Base-by-base conservation (phyloP, 352 stramenopile species). In the Pythium periplocum region DNA sequence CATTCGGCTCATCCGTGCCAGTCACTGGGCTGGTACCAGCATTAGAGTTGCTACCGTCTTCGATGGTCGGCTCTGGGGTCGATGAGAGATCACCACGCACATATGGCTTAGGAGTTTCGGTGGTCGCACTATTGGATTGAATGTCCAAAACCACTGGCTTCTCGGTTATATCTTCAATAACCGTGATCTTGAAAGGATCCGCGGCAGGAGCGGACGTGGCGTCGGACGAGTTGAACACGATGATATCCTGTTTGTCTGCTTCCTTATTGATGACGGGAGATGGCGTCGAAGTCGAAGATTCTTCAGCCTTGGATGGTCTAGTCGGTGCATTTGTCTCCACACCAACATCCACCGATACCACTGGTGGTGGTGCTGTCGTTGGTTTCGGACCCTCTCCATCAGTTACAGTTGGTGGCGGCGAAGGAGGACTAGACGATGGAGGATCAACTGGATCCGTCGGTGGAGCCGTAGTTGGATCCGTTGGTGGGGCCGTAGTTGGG, bases 101-200 rank as follows among this genome's bases (percentile, higher is more conserved):
- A 51, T 85, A 85, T 48, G 64, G 69, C 52, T 77, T 69, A 12
- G 63, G 53, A 31, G 70, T 61, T 6, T 69, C 49, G 6, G 71
- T 74, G 6, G 40, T 57, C 26, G 48, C 62, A 11, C 47, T 43
- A 31, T 48, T 65, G 10, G 68, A 61, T 12, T 68, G 58, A 5
- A 85, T 83, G 48, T 85, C 71, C 2, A 85, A 50, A 34, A 83
- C 74, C 7, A 85, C 67, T 8, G 69, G 64, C 42, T 72, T 72
- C 36, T 69, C 62, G 11, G 69, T 71, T 4, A 62, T 38, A 6
- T 37, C 55, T 7, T 46, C 51, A 4, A 72, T 59, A 8, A 79
- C 69, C 2, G 63, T 68, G 47, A 86, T 81, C 41, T 76, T 70
- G 50, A 86, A 86, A 8, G 75, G 75, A 53, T 86, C 71, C 11